Evolutionary conservation across 345 rosid species (phyloP).

Genomic region (Eucalyptus microcorys): DNA sequence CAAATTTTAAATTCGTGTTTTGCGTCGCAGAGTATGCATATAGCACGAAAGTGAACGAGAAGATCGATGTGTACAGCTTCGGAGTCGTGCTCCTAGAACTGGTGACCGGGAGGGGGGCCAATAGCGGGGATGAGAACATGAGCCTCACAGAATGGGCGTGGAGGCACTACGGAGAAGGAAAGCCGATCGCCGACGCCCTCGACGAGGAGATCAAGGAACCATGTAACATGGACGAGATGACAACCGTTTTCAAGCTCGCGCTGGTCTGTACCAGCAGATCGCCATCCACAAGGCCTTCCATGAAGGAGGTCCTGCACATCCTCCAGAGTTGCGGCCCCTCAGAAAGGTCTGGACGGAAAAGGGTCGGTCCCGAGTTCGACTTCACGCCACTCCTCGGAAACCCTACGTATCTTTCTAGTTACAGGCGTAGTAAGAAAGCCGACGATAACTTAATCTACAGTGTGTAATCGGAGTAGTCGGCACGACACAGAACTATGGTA

Average conservation of each 20-base stretch:
- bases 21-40: conserved; percentile 57
- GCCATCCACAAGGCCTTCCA: conserved; percentile 57
- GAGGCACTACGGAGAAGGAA: conserved; percentile 41
- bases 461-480: not conserved
- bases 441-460: not conserved
- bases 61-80: conserved; percentile 81
- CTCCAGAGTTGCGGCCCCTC: conserved; percentile 21
- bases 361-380: conserved; percentile 14
- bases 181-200: conserved; percentile 25
- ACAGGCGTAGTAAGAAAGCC: not conserved
- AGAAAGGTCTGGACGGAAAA: conserved; percentile 2
- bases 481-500: not conserved
- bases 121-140: conserved; percentile 43
- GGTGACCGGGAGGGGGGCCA: conserved; percentile 70
- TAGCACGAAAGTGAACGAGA: conserved; percentile 66
- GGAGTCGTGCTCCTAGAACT: conserved; percentile 87
- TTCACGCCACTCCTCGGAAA: conserved; percentile 27
- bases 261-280: conserved; percentile 46
- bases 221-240: conserved; percentile 37
- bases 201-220: conserved; percentile 47
- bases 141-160: conserved; percentile 94
- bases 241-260: conserved; percentile 52
- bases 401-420: conserved; percentile 15
- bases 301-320: conserved; percentile 67
- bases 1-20: not conserved